Base-by-base conservation (phyloP, 2,329 filamentous ascomycete genomes). In the Ascochyta fabae region DNA sequence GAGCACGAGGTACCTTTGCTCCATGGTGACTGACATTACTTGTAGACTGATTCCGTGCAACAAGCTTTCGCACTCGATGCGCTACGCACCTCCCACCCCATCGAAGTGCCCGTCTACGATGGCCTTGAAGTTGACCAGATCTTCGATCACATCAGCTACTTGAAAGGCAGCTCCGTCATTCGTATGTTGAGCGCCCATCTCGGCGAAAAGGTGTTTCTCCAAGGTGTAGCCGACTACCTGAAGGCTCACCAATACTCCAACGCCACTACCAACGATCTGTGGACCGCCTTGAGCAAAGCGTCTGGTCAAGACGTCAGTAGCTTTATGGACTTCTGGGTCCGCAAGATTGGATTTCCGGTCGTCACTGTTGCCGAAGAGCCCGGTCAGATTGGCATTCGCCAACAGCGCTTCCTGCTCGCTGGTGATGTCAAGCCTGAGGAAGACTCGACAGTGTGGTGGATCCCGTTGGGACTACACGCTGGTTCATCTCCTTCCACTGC, bases 111-210 rank as follows among this genome's bases (percentile, higher is more conserved):
- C 0, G 95, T 99, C 27, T 88, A 88, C 66, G 93, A 97, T 74
- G 95, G 93, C 27, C 85, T 98, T 10, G 95, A 98, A 67, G 92
- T 98, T 62, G 96, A 98, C 76, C 95, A 99, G 76, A 96, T 98
- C 63, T 99, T 99, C 71, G 95, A 99, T 75, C 86, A 89, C 74
- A 98, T 99, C 77, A 96, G 91, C 78, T 99, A 98, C 74, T 83
- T 96, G 60, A 98, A 99, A 80, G 95, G 95, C 33, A 96, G 92
- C 79, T 96, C 94, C 2, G 91, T 95, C 56, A 95, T 99, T 71
- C 90, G 95, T 71, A 99, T 99, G 95, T 79, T 99, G 67, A 94
- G 92, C 66, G 88, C 89, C 68, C 91, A 98, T 75, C 86, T 99
- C 16, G 92, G 92, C 13, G 88, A 90, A 48, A 87, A 96, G 69